A percentile compares a stretch with the other conserved stretches of the same genome.
Evolutionary conservation across 176 grass and related monocot species (phyloP).

Genomic region (Eremochloa ophiuroides): DNA sequence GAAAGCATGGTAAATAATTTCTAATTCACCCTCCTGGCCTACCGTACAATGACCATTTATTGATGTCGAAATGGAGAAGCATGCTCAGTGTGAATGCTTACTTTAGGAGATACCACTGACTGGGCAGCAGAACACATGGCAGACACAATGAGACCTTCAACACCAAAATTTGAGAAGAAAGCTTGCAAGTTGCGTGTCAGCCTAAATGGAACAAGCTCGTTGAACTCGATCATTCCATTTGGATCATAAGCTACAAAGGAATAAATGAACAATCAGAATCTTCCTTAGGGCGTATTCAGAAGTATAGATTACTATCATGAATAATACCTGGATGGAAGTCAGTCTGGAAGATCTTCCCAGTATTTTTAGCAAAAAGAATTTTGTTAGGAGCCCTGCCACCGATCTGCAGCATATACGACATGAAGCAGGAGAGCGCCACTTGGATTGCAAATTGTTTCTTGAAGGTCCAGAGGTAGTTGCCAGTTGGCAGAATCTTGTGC

Average conservation of each 20-base stretch:
- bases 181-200: slow-evolving; percentile 94
- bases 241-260: slow-evolving; percentile 82
- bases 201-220: slow-evolving; percentile 95
- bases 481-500: slow-evolving; percentile 96
- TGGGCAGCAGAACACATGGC: slow-evolving; percentile 95
- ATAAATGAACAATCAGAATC: slow-evolving; percentile 22
- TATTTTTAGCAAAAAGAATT: slow-evolving; percentile 98
- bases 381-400: slow-evolving; percentile 97
- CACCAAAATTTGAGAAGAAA: slow-evolving; percentile 98
- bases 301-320: neutral
- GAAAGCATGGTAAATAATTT: neutral
- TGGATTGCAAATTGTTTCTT: slow-evolving; percentile 98
- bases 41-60: neutral
- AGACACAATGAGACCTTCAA: slow-evolving; percentile 93
- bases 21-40: neutral
- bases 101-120: slow-evolving; percentile 91
- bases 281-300: neutral
- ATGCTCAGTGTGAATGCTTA: slow-evolving; percentile 36
- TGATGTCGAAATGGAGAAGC: neutral
- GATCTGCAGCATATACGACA: slow-evolving; percentile 98
- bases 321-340: slow-evolving; percentile 97
- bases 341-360: slow-evolving; percentile 95
- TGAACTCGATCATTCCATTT: slow-evolving; percentile 97
- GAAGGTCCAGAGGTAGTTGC: slow-evolving; percentile 94
- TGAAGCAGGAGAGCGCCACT: slow-evolving; percentile 94